phyloP scores from a whole-genome alignment of 768 basidiomycete species.

The Russula vinacea region DNA sequence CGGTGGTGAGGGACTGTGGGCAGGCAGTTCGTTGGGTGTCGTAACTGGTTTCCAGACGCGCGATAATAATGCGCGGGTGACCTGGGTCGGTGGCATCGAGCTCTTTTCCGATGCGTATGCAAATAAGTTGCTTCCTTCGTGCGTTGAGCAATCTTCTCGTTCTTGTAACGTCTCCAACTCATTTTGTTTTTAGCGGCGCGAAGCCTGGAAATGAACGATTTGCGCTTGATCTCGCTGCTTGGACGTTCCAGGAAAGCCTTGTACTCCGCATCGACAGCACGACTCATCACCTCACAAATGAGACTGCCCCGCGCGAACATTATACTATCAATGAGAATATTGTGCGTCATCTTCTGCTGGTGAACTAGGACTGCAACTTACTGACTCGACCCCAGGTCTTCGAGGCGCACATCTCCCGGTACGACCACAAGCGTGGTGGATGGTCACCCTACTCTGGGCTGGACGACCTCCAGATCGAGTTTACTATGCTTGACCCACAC shows the following conservation, averaged over 20 bases:
- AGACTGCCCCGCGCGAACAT: constrained; percentile 56
- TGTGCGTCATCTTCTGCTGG: constrained; percentile 44
- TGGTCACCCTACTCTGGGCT: constrained; percentile 76
- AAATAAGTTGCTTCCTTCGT: constrained; percentile 59
- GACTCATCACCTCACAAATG: constrained; percentile 68
- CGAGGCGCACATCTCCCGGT: constrained; percentile 67
- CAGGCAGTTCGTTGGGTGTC: constrained; percentile 70
- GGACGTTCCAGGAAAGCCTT: constrained; percentile 87
- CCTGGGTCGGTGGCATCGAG: constrained; percentile 79
- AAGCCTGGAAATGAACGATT: constrained; percentile 76
- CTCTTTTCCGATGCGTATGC: constrained; percentile 76
- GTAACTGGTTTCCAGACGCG: constrained; percentile 88
- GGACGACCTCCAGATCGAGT: constrained; percentile 86
- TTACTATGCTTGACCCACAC: constrained; percentile 98
- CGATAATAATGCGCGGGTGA: constrained; percentile 70
- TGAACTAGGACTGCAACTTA: background rate
- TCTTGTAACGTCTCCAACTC: constrained; percentile 1
- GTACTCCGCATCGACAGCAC: constrained; percentile 75
- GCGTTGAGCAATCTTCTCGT: constrained; percentile 35
- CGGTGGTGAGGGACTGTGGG: constrained; percentile 78
- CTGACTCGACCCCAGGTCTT: constrained; percentile 53
- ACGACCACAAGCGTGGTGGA: constrained; percentile 46
- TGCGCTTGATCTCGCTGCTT: constrained; percentile 68
- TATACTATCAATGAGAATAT: constrained; percentile 89
- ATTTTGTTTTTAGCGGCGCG: constrained; percentile 44